phyloP scores from a whole-genome alignment of 2,329 filamentous ascomycete species.

The Falciphora oryzae region DNA sequence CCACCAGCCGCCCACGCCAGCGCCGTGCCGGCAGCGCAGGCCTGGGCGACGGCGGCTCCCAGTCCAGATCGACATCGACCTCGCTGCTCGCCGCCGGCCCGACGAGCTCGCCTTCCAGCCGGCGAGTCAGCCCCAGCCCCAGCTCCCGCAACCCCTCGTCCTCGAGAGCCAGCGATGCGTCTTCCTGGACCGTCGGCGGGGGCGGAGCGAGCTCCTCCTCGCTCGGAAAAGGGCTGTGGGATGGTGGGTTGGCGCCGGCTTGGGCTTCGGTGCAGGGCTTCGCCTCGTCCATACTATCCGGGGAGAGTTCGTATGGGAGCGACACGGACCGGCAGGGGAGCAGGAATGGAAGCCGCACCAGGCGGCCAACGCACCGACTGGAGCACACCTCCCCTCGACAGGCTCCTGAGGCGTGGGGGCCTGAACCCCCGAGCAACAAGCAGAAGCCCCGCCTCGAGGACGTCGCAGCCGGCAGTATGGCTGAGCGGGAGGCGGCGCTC shows the following conservation, averaged over 20 bases:
- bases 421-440: conserved; percentile 35
- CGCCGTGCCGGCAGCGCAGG: conserved; percentile 35
- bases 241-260: conserved; percentile 42
- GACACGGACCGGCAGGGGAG: conserved; percentile 27
- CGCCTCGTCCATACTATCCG: conserved; percentile 38
- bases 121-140: conserved; percentile 36
- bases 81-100: conserved; percentile 22
- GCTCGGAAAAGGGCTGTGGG: conserved; percentile 37
- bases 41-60: conserved; percentile 21
- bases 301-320: conserved; percentile 26
- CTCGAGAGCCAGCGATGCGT: conserved; percentile 2
- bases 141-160: conserved; percentile 2
- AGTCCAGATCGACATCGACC: conserved; percentile 20
- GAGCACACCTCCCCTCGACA: conserved; percentile 8
- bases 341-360: conserved; percentile 23
- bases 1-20: conserved; percentile 39
- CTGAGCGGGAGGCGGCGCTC: conserved; percentile 47
- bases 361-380: conserved; percentile 17
- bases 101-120: conserved; percentile 28
- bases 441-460: conserved; percentile 35
- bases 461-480: conserved; percentile 45
- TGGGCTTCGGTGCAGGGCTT: conserved; percentile 53
- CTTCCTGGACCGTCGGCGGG: conserved; percentile 1
- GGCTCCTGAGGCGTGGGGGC: conserved; percentile 40
- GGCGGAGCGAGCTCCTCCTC: conserved; percentile 18